These are phyloP conservation scores for Ustilago vetiveriae DNA, from an alignment of 1,284 basidiomycete species.

Conservation along the genomic window DNA sequence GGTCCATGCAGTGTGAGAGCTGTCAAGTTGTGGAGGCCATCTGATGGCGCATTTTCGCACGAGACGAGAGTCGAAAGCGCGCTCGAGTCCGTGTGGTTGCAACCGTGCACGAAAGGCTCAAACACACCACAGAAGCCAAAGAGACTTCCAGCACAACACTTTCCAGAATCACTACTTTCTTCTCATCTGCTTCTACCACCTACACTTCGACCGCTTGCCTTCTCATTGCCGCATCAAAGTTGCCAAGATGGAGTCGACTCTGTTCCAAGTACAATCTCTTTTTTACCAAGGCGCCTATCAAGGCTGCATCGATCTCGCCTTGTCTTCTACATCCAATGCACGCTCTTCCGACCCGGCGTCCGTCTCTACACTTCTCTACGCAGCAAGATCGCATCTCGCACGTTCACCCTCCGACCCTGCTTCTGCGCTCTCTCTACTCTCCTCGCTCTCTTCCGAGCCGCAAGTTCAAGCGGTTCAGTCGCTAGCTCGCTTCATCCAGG, in stretches of 20 bases:
- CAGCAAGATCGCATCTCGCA: slow-evolving; percentile 61
- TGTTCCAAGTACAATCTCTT: slow-evolving; percentile 60
- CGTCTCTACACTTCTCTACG: slow-evolving; percentile 55
- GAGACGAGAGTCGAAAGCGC: slow-evolving; percentile 8
- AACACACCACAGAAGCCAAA: too few relatives aligned
- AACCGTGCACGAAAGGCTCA: slow-evolving; percentile 1
- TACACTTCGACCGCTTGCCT: background rate
- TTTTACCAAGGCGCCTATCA: slow-evolving; percentile 65
- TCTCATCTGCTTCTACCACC: too few relatives aligned
- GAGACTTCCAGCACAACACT: slow-evolving; percentile 17
- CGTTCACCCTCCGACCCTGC: slow-evolving; percentile 42
- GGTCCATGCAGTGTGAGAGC: background rate
- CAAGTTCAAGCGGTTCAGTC: slow-evolving; percentile 51
- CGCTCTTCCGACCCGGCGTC: slow-evolving; percentile 39
- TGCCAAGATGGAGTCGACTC: slow-evolving; percentile 43
- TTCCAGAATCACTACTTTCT: slow-evolving; percentile 4
- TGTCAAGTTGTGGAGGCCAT: slow-evolving; percentile 4
- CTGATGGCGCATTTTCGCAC: slow-evolving; percentile 12
- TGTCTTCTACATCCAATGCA: slow-evolving; percentile 30
- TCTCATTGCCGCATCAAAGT: background rate
- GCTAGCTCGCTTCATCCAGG: slow-evolving; percentile 55
- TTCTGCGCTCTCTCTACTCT: slow-evolving; percentile 51
- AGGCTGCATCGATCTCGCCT: slow-evolving; percentile 57
- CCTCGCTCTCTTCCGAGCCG: slow-evolving; percentile 26
- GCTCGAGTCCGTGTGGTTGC: background rate